These are phyloP conservation scores for Iris macrosiphon DNA, from an alignment of 106 monocot species.

Conservation along the genomic window DNA sequence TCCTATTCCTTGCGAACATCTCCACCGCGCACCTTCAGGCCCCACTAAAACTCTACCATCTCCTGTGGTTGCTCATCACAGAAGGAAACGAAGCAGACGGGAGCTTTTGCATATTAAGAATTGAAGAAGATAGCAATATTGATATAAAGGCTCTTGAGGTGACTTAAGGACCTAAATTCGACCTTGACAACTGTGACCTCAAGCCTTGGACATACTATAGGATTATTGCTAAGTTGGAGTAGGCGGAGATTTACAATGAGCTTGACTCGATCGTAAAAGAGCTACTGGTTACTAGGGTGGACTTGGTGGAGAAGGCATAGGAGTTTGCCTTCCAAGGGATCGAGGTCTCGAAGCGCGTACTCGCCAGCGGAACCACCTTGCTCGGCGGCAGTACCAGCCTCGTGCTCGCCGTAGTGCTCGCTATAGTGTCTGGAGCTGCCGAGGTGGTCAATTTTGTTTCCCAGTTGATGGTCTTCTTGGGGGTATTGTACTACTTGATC, in stretches of 20 bases:
- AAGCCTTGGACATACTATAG: too few relatives aligned
- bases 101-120: too few relatives aligned
- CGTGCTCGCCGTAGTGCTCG: conserved; percentile 22
- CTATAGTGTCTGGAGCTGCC: conserved; percentile 51
- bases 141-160: too few relatives aligned
- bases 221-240: too few relatives aligned
- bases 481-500: conserved; percentile 64
- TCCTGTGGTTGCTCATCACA: too few relatives aligned
- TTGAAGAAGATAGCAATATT: too few relatives aligned
- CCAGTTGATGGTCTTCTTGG: conserved; percentile 55
- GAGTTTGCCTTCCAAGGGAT: conserved; percentile 46
- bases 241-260: conserved; percentile 47
- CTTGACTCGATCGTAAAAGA: conserved; percentile 46
- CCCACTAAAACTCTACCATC: too few relatives aligned
- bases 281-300: conserved; percentile 37
- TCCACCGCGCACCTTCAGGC: too few relatives aligned
- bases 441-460: conserved; percentile 60
- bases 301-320: conserved; percentile 53
- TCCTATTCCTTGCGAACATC: too few relatives aligned
- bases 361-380: conserved; percentile 39
- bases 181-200: too few relatives aligned
- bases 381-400: conserved; percentile 54
- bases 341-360: conserved; percentile 33
- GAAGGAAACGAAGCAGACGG: too few relatives aligned
- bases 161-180: too few relatives aligned